Conservation (phyloP, 148 eudicot genomes). For the Vaccinium macrocarpon region DNA sequence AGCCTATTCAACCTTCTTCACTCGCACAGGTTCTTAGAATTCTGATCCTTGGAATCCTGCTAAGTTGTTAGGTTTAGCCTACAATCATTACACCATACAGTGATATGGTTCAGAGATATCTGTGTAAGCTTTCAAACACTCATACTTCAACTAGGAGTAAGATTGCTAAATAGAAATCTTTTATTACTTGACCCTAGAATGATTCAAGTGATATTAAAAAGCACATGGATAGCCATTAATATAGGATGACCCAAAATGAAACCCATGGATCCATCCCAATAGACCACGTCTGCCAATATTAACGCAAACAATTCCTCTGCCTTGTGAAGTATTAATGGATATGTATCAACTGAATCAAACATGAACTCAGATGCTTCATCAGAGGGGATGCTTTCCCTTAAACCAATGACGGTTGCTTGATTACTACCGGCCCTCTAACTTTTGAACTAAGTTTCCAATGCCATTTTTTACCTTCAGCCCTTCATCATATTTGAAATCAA, state of each 20-base stretch:
- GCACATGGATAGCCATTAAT: neutral
- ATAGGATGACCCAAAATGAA: neutral
- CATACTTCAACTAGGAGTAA: neutral
- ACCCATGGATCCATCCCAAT: conserved; percentile 11
- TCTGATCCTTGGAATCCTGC: neutral
- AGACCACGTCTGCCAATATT: neutral
- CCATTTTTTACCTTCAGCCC: neutral
- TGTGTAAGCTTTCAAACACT: neutral
- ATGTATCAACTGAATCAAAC: neutral
- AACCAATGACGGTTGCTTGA: neutral
- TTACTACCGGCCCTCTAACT: neutral
- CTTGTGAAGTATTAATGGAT: neutral
- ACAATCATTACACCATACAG: neutral
- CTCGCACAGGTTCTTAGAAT: neutral
- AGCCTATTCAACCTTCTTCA: neutral
- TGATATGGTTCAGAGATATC: neutral
- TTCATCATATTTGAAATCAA: neutral
- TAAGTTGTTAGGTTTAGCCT: neutral
- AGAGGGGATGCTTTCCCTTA: neutral
- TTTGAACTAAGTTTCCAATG: neutral
- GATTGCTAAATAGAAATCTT: neutral
- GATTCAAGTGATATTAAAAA: neutral
- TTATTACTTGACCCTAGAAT: neutral
- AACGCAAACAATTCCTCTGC: neutral
- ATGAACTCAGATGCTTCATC: neutral